Evolutionary conservation across 345 rosid genomes (phyloP), one percentile per base, ranked within the genome.

Genomic region (Camelina sativa): DNA sequence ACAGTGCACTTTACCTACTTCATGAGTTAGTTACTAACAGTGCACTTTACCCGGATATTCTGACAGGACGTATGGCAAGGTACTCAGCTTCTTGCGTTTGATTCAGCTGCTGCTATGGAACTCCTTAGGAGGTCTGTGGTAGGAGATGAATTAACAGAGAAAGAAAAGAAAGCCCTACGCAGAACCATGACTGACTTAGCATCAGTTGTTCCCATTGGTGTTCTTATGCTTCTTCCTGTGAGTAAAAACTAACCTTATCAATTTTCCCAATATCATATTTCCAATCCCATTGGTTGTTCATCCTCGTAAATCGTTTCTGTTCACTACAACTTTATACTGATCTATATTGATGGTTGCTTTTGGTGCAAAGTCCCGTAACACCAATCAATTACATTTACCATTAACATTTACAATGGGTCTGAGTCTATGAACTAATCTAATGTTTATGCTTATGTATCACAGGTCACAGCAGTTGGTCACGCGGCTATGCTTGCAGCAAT

Each of bases 381-480:
- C 51, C 55, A 57, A 5, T 47, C 46, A 23, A 16, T 30, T 58
- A 67, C 37, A 51, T 75, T 7, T 17, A 25, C 60, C 65, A 11
- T 8, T 35, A 67, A 40, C 62, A 68, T 2, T 28, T 22, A 23
- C 62, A 68, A 53, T 69, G 41, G 51, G 15, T 47, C 46, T 19
- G n/a, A 46, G 35, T 56, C 50, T 17, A 64, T 46, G 47, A 72
- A 19, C 47, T 71, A 50, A 66, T 59, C 69, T 61, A 78, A 16
- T 12, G 35, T n/a, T n/a, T n/a, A n/a, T 41, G 43, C 28, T 51
- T 25, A 20, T 60, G 64, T 73, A 67, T 57, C 40, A 44, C 84
- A 95, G 99, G 97, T 92, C 34, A 95, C 99, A 77, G 97, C 99
- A 54, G 91, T 95, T 73, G 99, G 99, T 60, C 97, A 88, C 58